Base-by-base conservation (phyloP, 202 grass and related monocot species). In the Dendrocalamus latiflorus region DNA sequence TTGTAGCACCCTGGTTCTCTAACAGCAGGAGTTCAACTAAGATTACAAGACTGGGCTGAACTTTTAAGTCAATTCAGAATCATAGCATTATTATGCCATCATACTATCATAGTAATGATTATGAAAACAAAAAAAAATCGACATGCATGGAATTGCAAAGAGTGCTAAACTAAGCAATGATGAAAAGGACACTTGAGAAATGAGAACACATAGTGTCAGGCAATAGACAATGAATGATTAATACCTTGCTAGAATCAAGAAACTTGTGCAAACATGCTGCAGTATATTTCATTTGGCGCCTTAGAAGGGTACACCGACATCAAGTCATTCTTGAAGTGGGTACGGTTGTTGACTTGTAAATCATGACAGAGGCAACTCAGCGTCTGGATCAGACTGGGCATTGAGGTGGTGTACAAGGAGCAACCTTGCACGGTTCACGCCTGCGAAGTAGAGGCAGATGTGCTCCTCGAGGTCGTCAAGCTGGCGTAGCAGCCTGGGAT, bases 381-480 rank as follows among this genome's bases (percentile, higher is more conserved):
- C n/a, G 16, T 72, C 79, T 59, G 79, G 79, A 64, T 82, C 67
- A 54, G 78, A 86, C 36, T 84, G 84, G 2, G 84, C 53, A 87
- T 80, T 78, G 75, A 99, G 85, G 73, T 99, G 91, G 45, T 80
- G 49, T 13, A 94, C 58, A 64, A 99, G 93, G 54, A 99, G 86
- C 80, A 87, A 86, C 76, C 93, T 89, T 1, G 91, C 93, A 72
- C 85, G 91, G 84, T 99, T 99, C 54, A 93, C 86, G 5, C 87
- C 83, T 48, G 87, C 74, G 34, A 99, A 93, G 86, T 91, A 99
- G 60, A 93, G 87, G 79, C 93, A 95, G 75, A 99, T 90, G 75
- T 99, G 96, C 72, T 99, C 91, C 57, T 95, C 87, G 44, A 99
- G 93, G 50, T 87, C 93, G 0, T 74, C 63, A 17, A 99, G 93